Evolutionary conservation across 345 rosid genomes (phyloP), one percentile per base, ranked within the genome.

Genomic region (Citrus inodora): DNA sequence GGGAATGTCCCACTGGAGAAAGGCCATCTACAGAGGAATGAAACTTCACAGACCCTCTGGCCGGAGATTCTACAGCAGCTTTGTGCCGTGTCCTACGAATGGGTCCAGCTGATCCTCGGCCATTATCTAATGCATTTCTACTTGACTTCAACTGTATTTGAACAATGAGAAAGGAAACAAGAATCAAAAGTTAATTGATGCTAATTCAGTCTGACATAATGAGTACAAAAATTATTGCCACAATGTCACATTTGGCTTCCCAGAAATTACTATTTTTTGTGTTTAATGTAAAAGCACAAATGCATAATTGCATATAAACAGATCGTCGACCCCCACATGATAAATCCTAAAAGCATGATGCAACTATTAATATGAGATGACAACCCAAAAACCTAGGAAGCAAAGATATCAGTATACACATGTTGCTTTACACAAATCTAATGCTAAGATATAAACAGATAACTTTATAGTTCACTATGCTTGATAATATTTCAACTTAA

Each of bases 51-150:
- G 87, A 88, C 78, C 78, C 85, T 60, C 83, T 81, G 61, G 79
- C 60, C 55, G 84, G 80, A 65, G 84, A 75, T 64, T 85, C 89
- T 37, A 74, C 75, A 62, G 59, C 74, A 65, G 73, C 81, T 71
- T 80, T 84, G 64, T 86, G 89, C 55, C 85, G 87, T 77, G 81
- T 24, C 81, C 93, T 88, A 75, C 89, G 90, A 77, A 87, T 84
- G 75, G 99, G 97, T 83, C 97, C 98, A 67, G 86, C 92, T 76
- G 92, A 86, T 82, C 91, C 92, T 76, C 37, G 83, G 25, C 71
- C 85, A 76, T 78, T 82, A 81, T 80, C 87, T 81, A 83, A 67
- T 63, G 80, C 62, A 27, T 81, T 82, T 75, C 85, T 85, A 74
- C 86, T 86, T 80, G 87, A 81, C 77, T 73, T 82, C 76, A 82